Base-by-base conservation (phyloP, 768 basidiomycete species). In the Calocybe gangraenosa region DNA sequence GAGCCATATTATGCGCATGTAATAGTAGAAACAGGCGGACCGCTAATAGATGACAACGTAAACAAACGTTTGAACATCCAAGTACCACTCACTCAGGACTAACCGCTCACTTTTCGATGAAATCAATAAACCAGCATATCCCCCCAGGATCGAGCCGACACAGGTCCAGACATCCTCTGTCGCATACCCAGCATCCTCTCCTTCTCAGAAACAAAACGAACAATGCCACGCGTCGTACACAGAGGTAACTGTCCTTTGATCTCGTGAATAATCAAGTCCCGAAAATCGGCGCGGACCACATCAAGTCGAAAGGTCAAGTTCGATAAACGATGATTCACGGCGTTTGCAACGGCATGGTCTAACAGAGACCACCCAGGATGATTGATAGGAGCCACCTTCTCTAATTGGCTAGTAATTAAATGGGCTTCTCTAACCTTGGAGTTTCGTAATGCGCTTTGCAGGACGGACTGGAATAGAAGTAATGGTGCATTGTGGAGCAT, bases 361-460 rank as follows among this genome's bases (percentile, higher is more conserved):
- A 40, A 41, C 4, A 30, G 14, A 25, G n/a, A 2, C 40, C 40
- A 41, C 2, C 25, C 8, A 3, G 11, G 14, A 41, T 15, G 40
- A n/a, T 28, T 23, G 21, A 23, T 14, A 15, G 11, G 25, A 7
- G 21, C 6, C 7, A 34, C 14, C 41, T 15, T 42, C n/a, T 33
- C 30, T 15, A 32, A 28, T 7, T 28, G 18, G 22, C 23, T 13
- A 10, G 40, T 41, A 7, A 42, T 34, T 14, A 44, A 25, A 15
- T 44, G 43, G n/a, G 43, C 43, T 44, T 44, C 43, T 21, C 20
- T 17, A 17, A 44, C 9, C n/a, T 11, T 14, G 10, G 43, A 22
- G 20, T 28, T 7, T 17, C 28, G 20, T 14, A 37, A 36, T 3
- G 22, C 43, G 9, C 14, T 36, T 28, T 36, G 14, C 11, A 44